These are phyloP conservation scores for Solanum sitiens DNA, from an alignment of 257 asterid species.

Conservation along the genomic window DNA sequence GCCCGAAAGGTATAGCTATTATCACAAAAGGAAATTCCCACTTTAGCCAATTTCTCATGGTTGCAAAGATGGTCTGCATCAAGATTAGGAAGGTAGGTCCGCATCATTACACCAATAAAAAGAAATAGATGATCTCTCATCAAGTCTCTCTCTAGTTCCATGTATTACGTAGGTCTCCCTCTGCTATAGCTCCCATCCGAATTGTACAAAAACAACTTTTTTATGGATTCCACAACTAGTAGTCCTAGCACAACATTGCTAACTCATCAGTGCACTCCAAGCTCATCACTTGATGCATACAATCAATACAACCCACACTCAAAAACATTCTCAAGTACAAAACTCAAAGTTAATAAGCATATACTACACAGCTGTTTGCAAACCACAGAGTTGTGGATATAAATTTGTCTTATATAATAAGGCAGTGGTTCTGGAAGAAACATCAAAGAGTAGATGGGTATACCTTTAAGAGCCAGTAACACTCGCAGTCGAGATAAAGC, in stretches of 20 bases:
- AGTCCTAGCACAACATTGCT: neutral
- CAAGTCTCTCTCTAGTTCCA: neutral
- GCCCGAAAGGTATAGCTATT: neutral
- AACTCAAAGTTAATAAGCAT: neutral
- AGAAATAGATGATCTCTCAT: neutral
- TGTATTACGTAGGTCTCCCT: neutral
- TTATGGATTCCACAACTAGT: neutral
- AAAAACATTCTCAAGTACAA: neutral
- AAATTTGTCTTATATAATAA: neutral
- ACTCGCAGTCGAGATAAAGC: constrained; percentile 69
- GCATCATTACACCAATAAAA: neutral
- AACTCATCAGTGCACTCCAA: neutral
- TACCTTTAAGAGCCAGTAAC: constrained; percentile 79
- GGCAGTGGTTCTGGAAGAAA: neutral
- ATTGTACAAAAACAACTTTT: neutral
- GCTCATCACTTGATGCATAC: neutral
- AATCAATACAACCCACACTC: neutral
- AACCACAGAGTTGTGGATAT: neutral
- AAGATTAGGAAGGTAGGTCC: neutral
- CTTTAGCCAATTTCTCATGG: neutral
- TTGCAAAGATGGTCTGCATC: neutral
- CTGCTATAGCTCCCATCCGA: neutral
- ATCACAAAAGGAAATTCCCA: neutral
- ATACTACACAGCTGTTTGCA: neutral
- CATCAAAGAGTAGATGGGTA: neutral